phyloP scores from a whole-genome alignment of 441 rosid genomes.

The Jatropha podagrica region DNA sequence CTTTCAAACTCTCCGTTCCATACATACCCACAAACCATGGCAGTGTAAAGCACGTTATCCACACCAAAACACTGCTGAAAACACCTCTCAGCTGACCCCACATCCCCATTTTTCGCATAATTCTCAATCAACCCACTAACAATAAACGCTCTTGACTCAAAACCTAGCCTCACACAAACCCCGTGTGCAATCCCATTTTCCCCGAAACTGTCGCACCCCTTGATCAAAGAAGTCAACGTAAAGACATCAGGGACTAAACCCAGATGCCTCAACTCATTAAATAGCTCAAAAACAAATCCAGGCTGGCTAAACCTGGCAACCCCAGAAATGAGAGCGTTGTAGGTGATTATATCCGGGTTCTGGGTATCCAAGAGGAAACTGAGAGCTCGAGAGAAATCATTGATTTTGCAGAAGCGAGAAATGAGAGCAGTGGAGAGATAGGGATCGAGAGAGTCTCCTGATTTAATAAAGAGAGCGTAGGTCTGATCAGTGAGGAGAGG shows the following conservation, averaged over 20 bases:
- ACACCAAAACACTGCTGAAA: slow-evolving; percentile 31
- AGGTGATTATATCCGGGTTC: slow-evolving; percentile 32
- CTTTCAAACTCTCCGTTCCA: slow-evolving; percentile 39
- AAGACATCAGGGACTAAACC: slow-evolving; percentile 38
- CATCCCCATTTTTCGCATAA: slow-evolving; percentile 32
- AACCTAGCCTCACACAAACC: slow-evolving; percentile 34
- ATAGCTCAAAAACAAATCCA: slow-evolving; percentile 21
- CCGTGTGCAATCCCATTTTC: slow-evolving; percentile 36
- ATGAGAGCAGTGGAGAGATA: slow-evolving; percentile 36
- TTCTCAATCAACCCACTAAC: slow-evolving; percentile 46
- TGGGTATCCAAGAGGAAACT: slow-evolving; percentile 36
- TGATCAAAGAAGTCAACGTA: slow-evolving; percentile 39
- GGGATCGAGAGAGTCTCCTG: slow-evolving; percentile 35
- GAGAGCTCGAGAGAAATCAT: slow-evolving; percentile 27
- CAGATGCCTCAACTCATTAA: slow-evolving; percentile 32
- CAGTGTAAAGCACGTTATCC: slow-evolving; percentile 37
- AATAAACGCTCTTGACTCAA: slow-evolving; percentile 27
- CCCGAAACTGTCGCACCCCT: slow-evolving; percentile 24
- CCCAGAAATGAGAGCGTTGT: slow-evolving; percentile 41
- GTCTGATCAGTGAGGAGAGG: slow-evolving; percentile 36
- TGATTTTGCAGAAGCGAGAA: slow-evolving; percentile 32
- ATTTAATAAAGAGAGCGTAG: slow-evolving; percentile 35
- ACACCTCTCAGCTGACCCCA: slow-evolving; percentile 39
- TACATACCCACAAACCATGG: slow-evolving; percentile 37
- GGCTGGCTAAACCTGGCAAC: slow-evolving; percentile 28